Base-by-base conservation (phyloP, 176 grass and related monocot genomes). In the Melocanna baccifera region DNA sequence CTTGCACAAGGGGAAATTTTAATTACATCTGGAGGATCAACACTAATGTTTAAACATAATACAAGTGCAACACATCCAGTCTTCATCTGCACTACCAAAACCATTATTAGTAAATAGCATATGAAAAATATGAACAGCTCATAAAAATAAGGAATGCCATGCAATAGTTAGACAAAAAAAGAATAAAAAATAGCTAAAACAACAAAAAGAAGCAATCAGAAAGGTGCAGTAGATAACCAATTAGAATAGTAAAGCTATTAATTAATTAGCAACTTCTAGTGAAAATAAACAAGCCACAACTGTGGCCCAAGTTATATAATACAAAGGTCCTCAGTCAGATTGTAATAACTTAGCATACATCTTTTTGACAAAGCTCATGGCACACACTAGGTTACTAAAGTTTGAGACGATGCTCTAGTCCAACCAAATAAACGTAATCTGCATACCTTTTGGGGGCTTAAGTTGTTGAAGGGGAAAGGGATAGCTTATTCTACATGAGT, bases 1-100 rank as follows among this genome's bases (percentile, higher is more conserved):
- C 91, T 89, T 85, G 96, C 96, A 82, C 96, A 99, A 63, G 96
- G 96, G 23, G 96, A 99, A 59, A 99, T 94, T 88, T 99, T 99
- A 81, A 99, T 99, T 69, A 99, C 91, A 81, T 99, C 96, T 4
- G 96, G 96, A 0, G 96, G 96, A 84, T 99, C 93, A 86, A 99
- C 93, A 77, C 93, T 94, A 75, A 99, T 92, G 89, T 99, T 99
- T 89, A 99, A 92, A 89, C 96, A 99, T 63, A 99, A 87, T 67
- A 96, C 93, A 75, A 99, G 91, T 56, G 96, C 96, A 76, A 99
- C 96, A 79, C 91, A 99, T 30, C 96, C 93, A 25, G 96, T 99
- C 89, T 96, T 99, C 93, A 99, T 95, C 96, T 99, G 96, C 85
- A 91, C 43, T 39, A 96, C 9, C 75, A 84, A 88, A 83, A 71